Base-by-base conservation (phyloP, 139 green algal species). In the Auxenochlorella protothecoides region DNA sequence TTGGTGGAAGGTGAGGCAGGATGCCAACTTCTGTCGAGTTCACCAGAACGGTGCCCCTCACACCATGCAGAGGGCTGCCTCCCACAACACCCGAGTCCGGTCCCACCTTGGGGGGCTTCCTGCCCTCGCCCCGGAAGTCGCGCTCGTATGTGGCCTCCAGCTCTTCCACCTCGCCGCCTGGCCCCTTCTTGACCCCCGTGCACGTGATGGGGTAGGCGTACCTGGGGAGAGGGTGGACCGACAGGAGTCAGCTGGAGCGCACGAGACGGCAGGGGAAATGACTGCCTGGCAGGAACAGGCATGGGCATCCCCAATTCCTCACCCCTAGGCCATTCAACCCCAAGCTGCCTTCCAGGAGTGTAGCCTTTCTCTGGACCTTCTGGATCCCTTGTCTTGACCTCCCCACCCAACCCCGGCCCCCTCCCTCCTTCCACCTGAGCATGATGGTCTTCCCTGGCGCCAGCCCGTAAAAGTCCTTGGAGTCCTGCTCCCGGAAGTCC, bases 381-480 rank as follows among this genome's bases (percentile, higher is more conserved):
- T 44, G 27, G 27, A 44, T 44, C 27, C 27, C 27, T 44, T 44
- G 27, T 44, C 27, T 44, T 44, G 27, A 44, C 27, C 1, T 44
- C 27, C 27, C 27, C 27, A 0, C 27, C 27, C 27, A 44, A 44
- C 0, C 27, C 27, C 69, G 5, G 8, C 44, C 5, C 6, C 5
- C 55, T 69, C n/a, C 44, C 10, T 2, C 11, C 2, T 51, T 82
- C 16, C 78, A 93, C 88, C 85, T 79, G 54, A 98, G 89, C 89
- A 99, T 94, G 52, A 93, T 86, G 14, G 71, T 79, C 83, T 98
- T 98, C 52, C 89, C 89, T 3, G 92, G 93, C 2, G 95, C 92
- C 52, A 99, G 85, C 6, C 93, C 95, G 75, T 95, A 99, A 79
- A 96, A 98, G 67, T 89, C 87, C 74, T 96, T 94, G 53, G 76